Evolutionary conservation across 257 asterid genomes (phyloP), one percentile per base, ranked within the genome.

Genomic region (Perilla frutescens): DNA sequence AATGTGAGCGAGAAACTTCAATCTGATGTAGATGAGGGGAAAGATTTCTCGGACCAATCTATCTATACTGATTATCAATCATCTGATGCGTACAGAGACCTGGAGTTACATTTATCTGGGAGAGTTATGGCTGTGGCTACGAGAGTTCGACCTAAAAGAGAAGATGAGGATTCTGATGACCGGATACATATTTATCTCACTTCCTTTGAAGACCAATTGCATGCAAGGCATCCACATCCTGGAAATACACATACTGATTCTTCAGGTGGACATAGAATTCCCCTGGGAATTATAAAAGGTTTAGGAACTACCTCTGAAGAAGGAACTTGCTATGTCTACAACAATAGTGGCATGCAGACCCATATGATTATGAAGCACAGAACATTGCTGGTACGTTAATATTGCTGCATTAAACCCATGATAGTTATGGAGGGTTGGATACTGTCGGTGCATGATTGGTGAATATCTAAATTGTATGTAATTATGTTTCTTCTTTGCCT

Each of bases 291-390:
- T 70, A 86, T 94, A 82, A 84, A 78, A 83, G 97, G 98, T 70
- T 79, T 94, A 70, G 91, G 98, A 55, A 88, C 91, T 69, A 81
- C 87, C 74, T 81, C 97, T 8, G 97, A 94, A 39, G 98, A 94
- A 88, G 96, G 94, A 62, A 80, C 86, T 58, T 94, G 98, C 76
- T 77, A 82, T 74, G 91, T 90, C 71, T 88, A 87, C 72, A 75
- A 86, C 80, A 76, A 60, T 54, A 49, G 39, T 70, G 98, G 96
- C 77, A 51, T 81, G 66, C 85, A 87, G 79, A 94, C 98, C 39
- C 98, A 94, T 80, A 79, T 81, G 76, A 90, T 91, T 68, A 84
- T 94, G 96, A 94, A 88, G 84, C 97, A 93, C 64, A 84, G 97
- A 73, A 94, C 98, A 39, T 74, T 94, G 75, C 79, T 94, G 96